These are phyloP conservation scores for Onygenales sp. DNA, from an alignment of 2,329 filamentous ascomycete genomes.

Conservation along the genomic window DNA sequence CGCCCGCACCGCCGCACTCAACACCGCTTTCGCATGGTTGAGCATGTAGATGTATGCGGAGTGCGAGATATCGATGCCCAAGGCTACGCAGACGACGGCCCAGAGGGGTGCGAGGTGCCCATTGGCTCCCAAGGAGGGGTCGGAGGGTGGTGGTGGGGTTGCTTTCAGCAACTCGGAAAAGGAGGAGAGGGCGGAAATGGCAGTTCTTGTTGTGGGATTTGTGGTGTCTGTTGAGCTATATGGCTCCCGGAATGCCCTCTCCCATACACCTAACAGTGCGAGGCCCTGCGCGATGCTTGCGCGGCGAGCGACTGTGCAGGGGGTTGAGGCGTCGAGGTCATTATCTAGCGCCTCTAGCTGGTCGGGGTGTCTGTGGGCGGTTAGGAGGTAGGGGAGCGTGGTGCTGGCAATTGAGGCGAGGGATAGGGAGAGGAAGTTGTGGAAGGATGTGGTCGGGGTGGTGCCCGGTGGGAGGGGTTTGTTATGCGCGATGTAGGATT, in stretches of 20 bases:
- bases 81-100: constrained; percentile 45
- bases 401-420: constrained; percentile 49
- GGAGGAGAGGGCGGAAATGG: constrained; percentile 22
- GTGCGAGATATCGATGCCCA: constrained; percentile 43
- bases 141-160: constrained; percentile 7
- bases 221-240: constrained; percentile 6
- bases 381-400: constrained; percentile 50
- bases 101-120: constrained; percentile 55
- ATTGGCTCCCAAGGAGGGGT: constrained; percentile 18
- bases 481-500: constrained; percentile 54
- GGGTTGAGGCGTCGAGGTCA: constrained; percentile 53
- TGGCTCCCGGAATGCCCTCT: constrained; percentile 39
- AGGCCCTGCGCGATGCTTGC: constrained; percentile 53
- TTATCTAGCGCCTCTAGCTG: constrained; percentile 48
- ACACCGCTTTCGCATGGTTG: constrained; percentile 53
- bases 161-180: constrained; percentile 32
- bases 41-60: constrained; percentile 54
- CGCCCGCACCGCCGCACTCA: constrained; percentile 53
- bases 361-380: constrained; percentile 43
- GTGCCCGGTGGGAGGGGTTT: constrained; percentile 26
- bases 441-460: constrained; percentile 36
- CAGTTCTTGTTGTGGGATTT: constrained; percentile 13
- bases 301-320: constrained; percentile 52
- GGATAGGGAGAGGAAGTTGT: constrained; percentile 48
- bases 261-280: constrained; percentile 52